A percentile compares a stretch with the other conserved stretches of the same genome.
These are phyloP conservation scores for Aphanomyces cochlioides DNA, from an alignment of 352 stramenopile species.

Conservation along the genomic window DNA sequence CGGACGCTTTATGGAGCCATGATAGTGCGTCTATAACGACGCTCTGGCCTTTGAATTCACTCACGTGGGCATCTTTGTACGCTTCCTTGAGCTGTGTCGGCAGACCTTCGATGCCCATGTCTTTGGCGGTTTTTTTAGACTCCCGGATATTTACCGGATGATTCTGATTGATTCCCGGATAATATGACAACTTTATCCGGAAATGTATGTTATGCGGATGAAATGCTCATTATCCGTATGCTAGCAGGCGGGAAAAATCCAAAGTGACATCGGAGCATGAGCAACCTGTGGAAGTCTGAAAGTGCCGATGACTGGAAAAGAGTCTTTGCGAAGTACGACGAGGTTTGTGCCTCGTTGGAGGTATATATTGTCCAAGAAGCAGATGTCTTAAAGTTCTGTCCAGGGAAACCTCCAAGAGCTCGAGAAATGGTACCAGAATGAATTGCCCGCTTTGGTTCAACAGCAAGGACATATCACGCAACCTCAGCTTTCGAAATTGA, in stretches of 20 bases:
- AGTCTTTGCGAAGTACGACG: not conserved
- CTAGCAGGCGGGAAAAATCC: not conserved
- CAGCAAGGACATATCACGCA: slow-evolving; percentile 38
- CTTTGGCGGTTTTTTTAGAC: too few species aligned
- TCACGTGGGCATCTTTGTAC: slow-evolving; percentile 51
- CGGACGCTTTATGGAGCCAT: slow-evolving; percentile 79
- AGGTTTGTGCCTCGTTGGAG: not conserved
- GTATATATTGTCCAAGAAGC: not conserved
- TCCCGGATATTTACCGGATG: too few species aligned
- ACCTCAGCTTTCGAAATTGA: slow-evolving; percentile 53
- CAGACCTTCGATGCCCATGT: slow-evolving; percentile 67
- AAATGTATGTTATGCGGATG: not conserved
- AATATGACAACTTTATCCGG: not conserved
- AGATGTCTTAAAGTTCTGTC: not conserved
- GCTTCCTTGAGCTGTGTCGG: slow-evolving; percentile 56
- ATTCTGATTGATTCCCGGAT: not conserved
- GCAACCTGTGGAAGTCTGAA: slow-evolving; percentile 1
- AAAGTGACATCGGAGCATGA: not conserved
- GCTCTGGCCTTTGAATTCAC: slow-evolving; percentile 48
- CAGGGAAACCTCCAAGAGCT: not conserved
- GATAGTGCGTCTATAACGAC: slow-evolving; percentile 70
- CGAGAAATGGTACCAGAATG: slow-evolving; percentile 10
- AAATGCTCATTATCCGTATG: slow-evolving; percentile 7
- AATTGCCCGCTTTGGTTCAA: not conserved
- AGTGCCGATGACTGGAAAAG: not conserved